Evolutionary conservation across 1,139 yeast genomes (phyloP), one percentile per base, ranked within the genome.

Genomic region (Pichia sp.): DNA sequence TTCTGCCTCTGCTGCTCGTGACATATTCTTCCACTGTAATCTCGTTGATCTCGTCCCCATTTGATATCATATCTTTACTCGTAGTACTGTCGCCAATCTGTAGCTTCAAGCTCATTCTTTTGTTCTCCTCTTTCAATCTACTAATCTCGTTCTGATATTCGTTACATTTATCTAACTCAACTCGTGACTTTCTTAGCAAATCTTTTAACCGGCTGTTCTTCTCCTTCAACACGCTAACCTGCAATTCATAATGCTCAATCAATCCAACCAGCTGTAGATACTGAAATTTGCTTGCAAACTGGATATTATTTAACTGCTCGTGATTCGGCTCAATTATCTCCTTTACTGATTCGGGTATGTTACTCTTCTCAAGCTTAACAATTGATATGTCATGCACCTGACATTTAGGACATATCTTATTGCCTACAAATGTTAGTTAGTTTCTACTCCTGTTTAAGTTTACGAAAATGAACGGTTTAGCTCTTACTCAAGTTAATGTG

Each of bases 161-260:
- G 34, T 52, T 49, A 32, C 57, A 51, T 52, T 50, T 54, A 44
- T 54, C 55, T 13, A 54, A 44, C 23, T 54, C 57, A 19, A 47
- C 29, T 13, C 55, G 26, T 23, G 52, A 47, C 38, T 54, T 54
- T 13, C 50, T 38, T 16, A 54, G 32, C 29, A 52, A 52, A 16
- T 52, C 55, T 15, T 54, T 54, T 23, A 54, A 47, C 29, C 55
- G 16, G 16, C 19, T 44, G 32, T 49, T 54, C 26, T 54, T 54
- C 15, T 47, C 50, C 11, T 44, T 46, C 11, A 54, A 47, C 8
- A 16, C 2, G 1, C 5, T 10, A 16, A 5, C 29, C 13, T 52
- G 49, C 2, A 23, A 11, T 2, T 52, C 49, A 10, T 49, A 42
- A 43, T 52, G 45, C 15, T 47, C 31, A 34, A 52, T 49, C 8